A percentile compares a stretch with the other conserved stretches of the same genome.
Conservation (phyloP, 202 grass and related monocot species). For the Musa balbisiana region DNA sequence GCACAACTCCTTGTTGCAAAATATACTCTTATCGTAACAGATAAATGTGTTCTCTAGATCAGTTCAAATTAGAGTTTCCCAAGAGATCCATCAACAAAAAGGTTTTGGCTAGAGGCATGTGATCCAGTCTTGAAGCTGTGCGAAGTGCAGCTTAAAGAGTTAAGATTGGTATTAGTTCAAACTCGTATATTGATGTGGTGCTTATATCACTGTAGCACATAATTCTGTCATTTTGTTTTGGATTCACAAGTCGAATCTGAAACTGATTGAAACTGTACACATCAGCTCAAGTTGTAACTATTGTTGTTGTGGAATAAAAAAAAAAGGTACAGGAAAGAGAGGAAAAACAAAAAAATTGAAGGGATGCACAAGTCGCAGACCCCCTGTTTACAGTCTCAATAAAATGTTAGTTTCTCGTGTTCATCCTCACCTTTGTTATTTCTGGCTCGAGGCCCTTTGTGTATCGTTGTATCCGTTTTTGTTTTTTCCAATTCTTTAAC, state of each 20-base stretch:
- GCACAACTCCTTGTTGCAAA: slow-evolving; percentile 41
- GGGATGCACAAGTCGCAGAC: slow-evolving; percentile 1
- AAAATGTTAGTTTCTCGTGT: neutral
- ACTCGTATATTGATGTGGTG: slow-evolving; percentile 35
- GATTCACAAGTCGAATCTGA: slow-evolving; percentile 32
- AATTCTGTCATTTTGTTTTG: slow-evolving; percentile 50
- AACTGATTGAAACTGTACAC: slow-evolving; percentile 7
- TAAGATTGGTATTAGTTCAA: slow-evolving; percentile 36
- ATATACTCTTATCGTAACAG: slow-evolving; percentile 23
- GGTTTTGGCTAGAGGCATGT: slow-evolving; percentile 30
- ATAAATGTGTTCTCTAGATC: slow-evolving; percentile 26
- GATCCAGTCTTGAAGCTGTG: slow-evolving; percentile 49
- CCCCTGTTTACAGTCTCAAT: neutral
- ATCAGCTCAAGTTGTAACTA: slow-evolving; percentile 12
- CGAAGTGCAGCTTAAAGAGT: slow-evolving; percentile 60
- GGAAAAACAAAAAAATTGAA: neutral
- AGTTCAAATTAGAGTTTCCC: slow-evolving; percentile 30
- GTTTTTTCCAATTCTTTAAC: no score
- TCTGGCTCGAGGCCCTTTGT: neutral
- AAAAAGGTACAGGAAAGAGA: neutral
- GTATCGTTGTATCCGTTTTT: no score
- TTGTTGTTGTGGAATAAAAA: neutral
- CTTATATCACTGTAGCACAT: slow-evolving; percentile 54
- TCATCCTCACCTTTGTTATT: neutral
- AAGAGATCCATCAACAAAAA: neutral